Evolutionary conservation across 176 grass and related monocot genomes (phyloP), one percentile per base, ranked within the genome.

Genomic region (Metroxylon sagu): DNA sequence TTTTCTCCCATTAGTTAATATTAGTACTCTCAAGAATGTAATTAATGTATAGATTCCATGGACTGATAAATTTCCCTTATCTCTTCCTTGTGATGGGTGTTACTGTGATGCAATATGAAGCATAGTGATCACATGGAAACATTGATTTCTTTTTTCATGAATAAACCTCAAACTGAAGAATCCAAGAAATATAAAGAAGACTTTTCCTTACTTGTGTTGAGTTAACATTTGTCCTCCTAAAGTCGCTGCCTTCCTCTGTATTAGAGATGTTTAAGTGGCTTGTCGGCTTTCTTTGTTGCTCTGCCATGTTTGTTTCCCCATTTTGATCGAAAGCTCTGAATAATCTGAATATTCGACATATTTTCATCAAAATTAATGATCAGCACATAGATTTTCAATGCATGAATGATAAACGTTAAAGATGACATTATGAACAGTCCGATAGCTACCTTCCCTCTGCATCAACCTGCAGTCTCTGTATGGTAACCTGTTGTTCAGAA

Each of bases 381-480:
- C 10, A 19, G 26, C 14, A 60, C 6, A 14, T 43, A 14, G 35
- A 43, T 5, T 8, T 35, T 35, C 31, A 1, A 8, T 35, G 6
- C 31, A 10, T 2, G 7, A 43, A 43, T 12, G 12, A 6, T 43
- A 62, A 61, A 67, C 49, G 17, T 25, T 71, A 65, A 79, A 86
- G 77, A 83, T 74, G 62, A 89, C 79, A 66, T 64, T 74, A 12
- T 62, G 10, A 12, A 12, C 7, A 14, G 35, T 43, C 35, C 10
- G 3, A 14, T 43, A 43, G 35, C 12, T 43, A 43, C 55, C 48
- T 87, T 59, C 77, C 84, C 60, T 83, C 88, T 43, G 71, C 73
- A 56, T 76, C 94, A 85, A 68, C 82, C 60, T 75, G 80, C 73
- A 89, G 83, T 73, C 88, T 85, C 64, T 98, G 85, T 65, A 98